phyloP scores from a whole-genome alignment of 768 basidiomycete genomes.

The Lentinula aciculospora region DNA sequence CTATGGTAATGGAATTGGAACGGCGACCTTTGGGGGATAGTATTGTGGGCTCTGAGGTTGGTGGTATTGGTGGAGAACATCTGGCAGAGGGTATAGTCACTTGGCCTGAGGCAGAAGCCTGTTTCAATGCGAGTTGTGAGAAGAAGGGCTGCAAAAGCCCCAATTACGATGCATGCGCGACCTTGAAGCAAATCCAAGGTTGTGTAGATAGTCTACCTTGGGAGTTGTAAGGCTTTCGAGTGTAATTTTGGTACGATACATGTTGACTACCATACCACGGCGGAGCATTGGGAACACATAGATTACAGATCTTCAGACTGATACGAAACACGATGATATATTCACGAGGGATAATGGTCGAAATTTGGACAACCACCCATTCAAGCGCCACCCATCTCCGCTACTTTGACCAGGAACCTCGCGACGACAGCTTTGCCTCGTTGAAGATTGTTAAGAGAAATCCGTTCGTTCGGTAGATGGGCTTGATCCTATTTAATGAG shows the following conservation, averaged over 20 bases:
- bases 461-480: slow-evolving; percentile 90
- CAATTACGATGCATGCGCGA: slow-evolving; percentile 55
- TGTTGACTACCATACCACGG: too few species aligned
- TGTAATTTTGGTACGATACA: background rate
- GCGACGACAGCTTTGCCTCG: slow-evolving; percentile 75
- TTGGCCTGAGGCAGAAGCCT: slow-evolving; percentile 56
- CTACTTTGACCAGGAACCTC: slow-evolving; percentile 59
- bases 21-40: slow-evolving; percentile 52
- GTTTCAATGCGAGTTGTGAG: slow-evolving; percentile 58
- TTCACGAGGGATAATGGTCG: too few species aligned
- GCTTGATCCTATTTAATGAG: slow-evolving; percentile 64
- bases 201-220: slow-evolving; percentile 51
- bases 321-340: background rate
- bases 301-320: background rate
- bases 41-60: slow-evolving; percentile 3
- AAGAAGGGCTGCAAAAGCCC: slow-evolving; percentile 43
- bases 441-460: slow-evolving; percentile 76
- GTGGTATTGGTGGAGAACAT: slow-evolving; percentile 15
- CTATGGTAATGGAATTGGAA: slow-evolving; percentile 54
- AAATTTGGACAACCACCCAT: too few species aligned
- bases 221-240: slow-evolving; percentile 29
- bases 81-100: slow-evolving; percentile 37
- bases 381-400: too few species aligned
- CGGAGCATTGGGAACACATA: too few species aligned
- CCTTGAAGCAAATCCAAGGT: slow-evolving; percentile 50